Percentiles rank a stretch among this genome's conserved stretches.
Evolutionary conservation across 1,139 yeast genomes (phyloP).

Genomic region (Williopsis jadinii): DNA sequence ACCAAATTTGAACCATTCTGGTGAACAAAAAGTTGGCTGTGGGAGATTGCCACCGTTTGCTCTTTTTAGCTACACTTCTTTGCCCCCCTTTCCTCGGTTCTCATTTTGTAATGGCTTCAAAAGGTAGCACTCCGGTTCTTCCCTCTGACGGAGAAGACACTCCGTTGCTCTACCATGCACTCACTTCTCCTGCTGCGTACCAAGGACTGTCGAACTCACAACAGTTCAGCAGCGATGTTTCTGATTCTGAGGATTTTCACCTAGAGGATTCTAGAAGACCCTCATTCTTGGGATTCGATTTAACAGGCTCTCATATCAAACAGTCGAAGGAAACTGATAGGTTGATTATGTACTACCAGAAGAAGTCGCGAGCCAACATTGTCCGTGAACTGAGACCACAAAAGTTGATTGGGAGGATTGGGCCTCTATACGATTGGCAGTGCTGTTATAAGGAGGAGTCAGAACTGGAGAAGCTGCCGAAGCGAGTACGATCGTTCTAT

Average conservation of each 20-base stretch:
- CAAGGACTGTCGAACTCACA: too few relatives aligned
- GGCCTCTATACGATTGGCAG: conserved; percentile 13
- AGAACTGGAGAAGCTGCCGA: conserved; percentile 7
- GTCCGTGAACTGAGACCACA: conserved; percentile 17
- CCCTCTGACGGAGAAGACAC: not conserved
- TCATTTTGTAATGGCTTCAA: too few relatives aligned
- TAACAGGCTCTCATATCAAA: conserved; percentile 7
- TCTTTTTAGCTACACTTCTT: too few relatives aligned
- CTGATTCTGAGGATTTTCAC: too few relatives aligned
- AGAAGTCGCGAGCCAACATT: conserved; percentile 9
- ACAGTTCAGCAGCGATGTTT: too few relatives aligned
- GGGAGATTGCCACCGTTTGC: too few relatives aligned
- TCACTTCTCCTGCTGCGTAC: too few relatives aligned
- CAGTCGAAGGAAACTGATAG: conserved; percentile 18
- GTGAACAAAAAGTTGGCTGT: too few relatives aligned
- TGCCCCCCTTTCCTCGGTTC: too few relatives aligned
- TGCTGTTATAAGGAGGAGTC: conserved; percentile 5
- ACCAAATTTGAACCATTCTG: too few relatives aligned
- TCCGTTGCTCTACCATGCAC: not conserved
- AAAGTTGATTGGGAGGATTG: conserved; percentile 16
- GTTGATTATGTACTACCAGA: conserved; percentile 13
- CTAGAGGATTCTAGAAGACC: not conserved
- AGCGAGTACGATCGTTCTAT: conserved; percentile 32
- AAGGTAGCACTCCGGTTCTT: too few relatives aligned
- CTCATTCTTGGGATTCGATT: not conserved